Evolutionary conservation across 306 rosid species (phyloP), one percentile per base, ranked within the genome.

Genomic region (Sechiopsis laciniata): DNA sequence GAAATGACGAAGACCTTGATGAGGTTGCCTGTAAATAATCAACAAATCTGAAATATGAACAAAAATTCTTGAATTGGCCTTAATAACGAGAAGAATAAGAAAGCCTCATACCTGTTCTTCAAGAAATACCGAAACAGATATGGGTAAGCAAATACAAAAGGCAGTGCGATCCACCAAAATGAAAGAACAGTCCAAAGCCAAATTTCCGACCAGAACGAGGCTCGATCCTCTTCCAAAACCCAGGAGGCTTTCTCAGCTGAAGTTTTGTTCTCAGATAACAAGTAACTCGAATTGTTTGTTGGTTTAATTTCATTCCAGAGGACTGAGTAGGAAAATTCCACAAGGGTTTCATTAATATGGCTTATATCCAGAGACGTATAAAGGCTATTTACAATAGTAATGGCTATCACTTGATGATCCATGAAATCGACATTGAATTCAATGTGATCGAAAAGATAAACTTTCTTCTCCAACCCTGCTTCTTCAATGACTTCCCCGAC

Each of bases 241-340:
- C 54, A 16, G 55, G 3, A 32, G 55, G 20, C 8, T 17, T 57
- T 59, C 55, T 52, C 70, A 17, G 10, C 21, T 50, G 56, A 7
- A 12, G 20, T 20, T 75, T 17, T 48, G 20, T 51, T 9, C 71
- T 12, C 6, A 4, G 56, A 32, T 10, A 13, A 8, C 0, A 7
- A 51, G 29, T 51, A 19, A 65, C 6, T 65, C 32, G 72, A 66
- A 19, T 40, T 42, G 35, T 42, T 21, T 6, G 8, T 46, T 55
- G 52, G 11, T 51, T 29, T n/a, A 17, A 70, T 24, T 6, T 77
- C 76, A 45, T 72, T n/a, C 77, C 73, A 78, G 29, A 20, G 1
- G 52, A 61, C 73, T 35, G 73, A 72, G 62, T 62, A 78, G 20
- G 68, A 52, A 22, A 78, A 78, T 12, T 62, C 65, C 68, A 72